These are phyloP conservation scores for Serpula lacrymans DNA, from an alignment of 768 basidiomycete genomes.

Conservation along the genomic window DNA sequence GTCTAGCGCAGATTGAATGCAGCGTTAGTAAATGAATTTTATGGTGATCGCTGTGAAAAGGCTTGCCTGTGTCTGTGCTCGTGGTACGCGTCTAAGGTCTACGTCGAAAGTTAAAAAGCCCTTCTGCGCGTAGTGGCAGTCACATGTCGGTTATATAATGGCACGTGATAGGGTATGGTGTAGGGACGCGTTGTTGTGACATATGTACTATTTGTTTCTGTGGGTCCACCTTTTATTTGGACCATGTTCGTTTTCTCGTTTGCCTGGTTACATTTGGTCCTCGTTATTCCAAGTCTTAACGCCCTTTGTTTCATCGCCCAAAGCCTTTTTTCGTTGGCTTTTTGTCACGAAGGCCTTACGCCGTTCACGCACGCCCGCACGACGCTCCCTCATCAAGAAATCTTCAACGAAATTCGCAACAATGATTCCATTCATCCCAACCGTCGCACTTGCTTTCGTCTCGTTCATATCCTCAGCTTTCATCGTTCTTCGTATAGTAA, in stretches of 20 bases:
- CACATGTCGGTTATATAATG: constrained; percentile 11
- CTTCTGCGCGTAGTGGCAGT: too few relatives aligned
- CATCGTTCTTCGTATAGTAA: constrained; percentile 70
- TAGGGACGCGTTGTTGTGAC: constrained; percentile 8
- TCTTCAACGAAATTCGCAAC: constrained; percentile 13
- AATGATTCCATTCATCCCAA: constrained; percentile 68
- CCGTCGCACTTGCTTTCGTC: constrained; percentile 63
- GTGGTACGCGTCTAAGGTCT: too few relatives aligned
- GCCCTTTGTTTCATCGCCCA: constrained; percentile 12
- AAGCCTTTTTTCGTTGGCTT: constrained; percentile 32
- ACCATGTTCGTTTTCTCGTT: constrained; percentile 12
- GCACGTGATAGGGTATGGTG: too few relatives aligned
- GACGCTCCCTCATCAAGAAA: constrained; percentile 19
- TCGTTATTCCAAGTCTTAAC: constrained; percentile 14
- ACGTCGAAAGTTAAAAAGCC: too few relatives aligned
- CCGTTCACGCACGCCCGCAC: constrained; percentile 29
- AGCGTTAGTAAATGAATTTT: too few relatives aligned
- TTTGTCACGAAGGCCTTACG: constrained; percentile 36
- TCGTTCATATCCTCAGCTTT: constrained; percentile 74
- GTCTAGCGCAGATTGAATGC: background rate
- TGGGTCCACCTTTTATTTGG: constrained; percentile 18
- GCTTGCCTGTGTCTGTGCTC: too few relatives aligned
- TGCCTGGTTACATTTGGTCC: constrained; percentile 1
- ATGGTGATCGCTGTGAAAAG: too few relatives aligned
- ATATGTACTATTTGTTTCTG: constrained; percentile 20